Base-by-base conservation (phyloP, 2,329 filamentous ascomycete genomes). In the Fusarium dimerum region DNA sequence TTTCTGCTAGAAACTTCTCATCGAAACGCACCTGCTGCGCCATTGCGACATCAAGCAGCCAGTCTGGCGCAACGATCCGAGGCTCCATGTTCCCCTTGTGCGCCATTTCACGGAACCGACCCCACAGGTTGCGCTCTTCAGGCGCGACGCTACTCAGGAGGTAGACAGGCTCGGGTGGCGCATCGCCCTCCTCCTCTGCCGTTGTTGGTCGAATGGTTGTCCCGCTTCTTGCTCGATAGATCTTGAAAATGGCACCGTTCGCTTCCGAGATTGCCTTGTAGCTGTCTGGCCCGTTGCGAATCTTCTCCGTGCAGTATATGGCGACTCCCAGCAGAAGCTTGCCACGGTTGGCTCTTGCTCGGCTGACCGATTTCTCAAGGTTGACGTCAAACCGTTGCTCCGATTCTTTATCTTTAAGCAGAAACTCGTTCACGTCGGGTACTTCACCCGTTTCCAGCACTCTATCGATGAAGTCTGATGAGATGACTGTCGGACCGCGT, bases 31-130 rank as follows among this genome's bases (percentile, higher is more conserved):
- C 76, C 71, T 91, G 80, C 73, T 99, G 94, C 64, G 84, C 85
- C 89, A 99, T 93, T 5, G 91, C 90, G 54, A 92, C 86, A 66
- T 92, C 88, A 51, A 99, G 76, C 63, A 99, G 71, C 94, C 94
- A 99, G 68, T 99, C 92, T 3, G 89, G 83, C 43, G 82, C 83
- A 20, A 97, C 91, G 40, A 99, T 86, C 48, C 89, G 80, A 3
- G 92, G 87, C 60, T 86, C 81, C 81, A 93, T 92, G 66, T 90
- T 87, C 42, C 89, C 87, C 61, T 86, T 87, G 56, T 80, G 76
- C 2, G 90, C 92, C 82, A 96, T 86, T 47, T 89, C 84, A 50
- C 84, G 79, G 70, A 99, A 99, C 54, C 85, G 85, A 13, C 80
- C 76, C 90, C 92, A 97, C 50, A 96, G 73, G 57, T 82, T 81